Conservation (phyloP, 345 rosid genomes). For the Corchorus olitorius region DNA sequence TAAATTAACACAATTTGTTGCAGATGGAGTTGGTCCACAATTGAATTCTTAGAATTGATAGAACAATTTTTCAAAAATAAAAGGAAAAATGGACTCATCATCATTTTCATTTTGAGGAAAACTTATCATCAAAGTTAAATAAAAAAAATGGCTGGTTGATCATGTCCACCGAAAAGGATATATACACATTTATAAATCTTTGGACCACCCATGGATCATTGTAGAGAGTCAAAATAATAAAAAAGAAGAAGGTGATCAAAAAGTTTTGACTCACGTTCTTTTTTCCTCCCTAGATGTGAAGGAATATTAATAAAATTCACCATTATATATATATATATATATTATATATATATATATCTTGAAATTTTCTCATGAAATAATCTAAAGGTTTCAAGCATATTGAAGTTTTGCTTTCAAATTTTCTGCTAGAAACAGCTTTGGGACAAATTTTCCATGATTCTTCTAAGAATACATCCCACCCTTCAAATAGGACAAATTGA, state of each 20-base stretch:
- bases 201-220: neutral
- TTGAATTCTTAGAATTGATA: neutral
- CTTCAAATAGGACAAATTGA: conserved; percentile 5
- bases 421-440: conserved; percentile 5
- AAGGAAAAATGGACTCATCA: neutral
- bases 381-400: neutral
- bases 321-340: too few species aligned
- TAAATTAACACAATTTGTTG: neutral
- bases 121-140: neutral
- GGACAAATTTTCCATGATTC: conserved; percentile 4
- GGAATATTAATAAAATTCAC: too few species aligned
- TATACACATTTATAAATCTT: neutral
- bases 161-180: neutral
- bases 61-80: neutral
- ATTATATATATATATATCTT: too few species aligned
- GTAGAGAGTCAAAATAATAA: neutral
- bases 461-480: conserved; percentile 10
- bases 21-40: neutral
- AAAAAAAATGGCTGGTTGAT: neutral
- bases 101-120: too few species aligned
- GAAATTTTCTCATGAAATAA: too few species aligned
- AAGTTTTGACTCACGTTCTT: neutral
- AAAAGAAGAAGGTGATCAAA: neutral
- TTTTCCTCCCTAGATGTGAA: neutral
- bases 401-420: neutral